A percentile compares a stretch with the other conserved stretches of the same genome.
These are phyloP conservation scores for Diaporthe ampelina DNA, from an alignment of 2,329 filamentous ascomycete genomes.

Conservation along the genomic window DNA sequence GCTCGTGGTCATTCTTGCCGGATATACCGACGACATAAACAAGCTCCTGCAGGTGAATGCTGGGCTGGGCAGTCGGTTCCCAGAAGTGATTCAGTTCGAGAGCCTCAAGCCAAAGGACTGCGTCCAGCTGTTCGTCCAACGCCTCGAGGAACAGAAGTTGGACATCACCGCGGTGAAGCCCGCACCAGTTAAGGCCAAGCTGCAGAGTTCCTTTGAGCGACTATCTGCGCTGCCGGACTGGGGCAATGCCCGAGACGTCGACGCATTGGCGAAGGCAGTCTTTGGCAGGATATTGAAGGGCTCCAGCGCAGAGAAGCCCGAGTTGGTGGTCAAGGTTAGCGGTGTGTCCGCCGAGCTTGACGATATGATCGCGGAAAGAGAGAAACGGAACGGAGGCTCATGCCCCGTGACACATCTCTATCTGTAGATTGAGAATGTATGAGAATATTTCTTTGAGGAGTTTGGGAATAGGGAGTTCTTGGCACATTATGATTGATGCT, in stretches of 20 bases:
- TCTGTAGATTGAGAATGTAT: background rate
- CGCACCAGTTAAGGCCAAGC: conserved; percentile 44
- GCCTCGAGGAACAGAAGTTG: conserved; percentile 48
- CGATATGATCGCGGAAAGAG: conserved; percentile 32
- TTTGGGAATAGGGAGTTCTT: background rate
- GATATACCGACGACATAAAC: conserved; percentile 77
- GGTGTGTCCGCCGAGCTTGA: conserved; percentile 12
- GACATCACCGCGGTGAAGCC: background rate
- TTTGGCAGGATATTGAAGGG: conserved; percentile 31
- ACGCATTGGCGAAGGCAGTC: conserved; percentile 11
- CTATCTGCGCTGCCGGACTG: conserved; percentile 19
- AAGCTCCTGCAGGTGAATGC: conserved; percentile 71
- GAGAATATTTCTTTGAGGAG: background rate
- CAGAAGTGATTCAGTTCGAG: conserved; percentile 70
- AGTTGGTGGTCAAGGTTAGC: conserved; percentile 3
- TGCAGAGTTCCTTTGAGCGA: conserved; percentile 47
- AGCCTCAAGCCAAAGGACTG: conserved; percentile 59
- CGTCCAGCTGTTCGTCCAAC: conserved; percentile 56
- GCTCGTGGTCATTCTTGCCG: conserved; percentile 77
- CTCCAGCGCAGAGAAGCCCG: conserved; percentile 26
- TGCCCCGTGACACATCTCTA: conserved; percentile 26
- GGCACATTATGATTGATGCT: background rate
- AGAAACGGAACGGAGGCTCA: conserved; percentile 20
- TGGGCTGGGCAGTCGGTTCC: conserved; percentile 76
- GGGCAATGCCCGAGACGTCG: conserved; percentile 31